Evolutionary conservation across 2,329 filamentous ascomycete species (phyloP).

Genomic region (Fulvia fulva): DNA sequence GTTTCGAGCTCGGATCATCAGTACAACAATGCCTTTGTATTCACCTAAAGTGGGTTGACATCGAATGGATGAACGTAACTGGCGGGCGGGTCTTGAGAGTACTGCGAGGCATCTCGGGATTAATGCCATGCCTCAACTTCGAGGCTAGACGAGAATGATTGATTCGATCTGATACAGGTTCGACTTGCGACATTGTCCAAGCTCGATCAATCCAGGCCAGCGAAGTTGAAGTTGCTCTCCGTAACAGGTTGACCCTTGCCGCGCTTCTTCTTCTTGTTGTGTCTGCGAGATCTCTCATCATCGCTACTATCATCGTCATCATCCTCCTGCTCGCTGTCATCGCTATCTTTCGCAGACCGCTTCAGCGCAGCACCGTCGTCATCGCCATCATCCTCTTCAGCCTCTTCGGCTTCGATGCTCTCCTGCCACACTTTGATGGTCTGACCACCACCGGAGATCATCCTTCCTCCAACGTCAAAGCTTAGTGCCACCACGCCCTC

Average conservation of each 20-base stretch:
- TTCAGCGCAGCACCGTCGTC: conserved; percentile 41
- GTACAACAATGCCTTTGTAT: not conserved
- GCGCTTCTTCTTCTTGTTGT: conserved; percentile 42
- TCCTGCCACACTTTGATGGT: conserved; percentile 89
- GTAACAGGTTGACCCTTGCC: conserved; percentile 29
- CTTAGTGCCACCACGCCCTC: conserved; percentile 78
- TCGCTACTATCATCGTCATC: conserved; percentile 39
- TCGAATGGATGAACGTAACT: too few relatives aligned
- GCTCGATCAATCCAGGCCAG: conserved; percentile 29
- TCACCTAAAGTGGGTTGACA: not conserved
- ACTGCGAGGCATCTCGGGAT: too few relatives aligned
- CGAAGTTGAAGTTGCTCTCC: conserved; percentile 26
- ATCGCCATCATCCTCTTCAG: conserved; percentile 38
- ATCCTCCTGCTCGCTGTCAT: conserved; percentile 42
- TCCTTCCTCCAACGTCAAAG: conserved; percentile 78
- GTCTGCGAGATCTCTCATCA: conserved; percentile 42
- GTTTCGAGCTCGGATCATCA: too few relatives aligned
- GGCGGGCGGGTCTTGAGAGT: too few relatives aligned
- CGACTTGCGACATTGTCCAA: not conserved
- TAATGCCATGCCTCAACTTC: not conserved
- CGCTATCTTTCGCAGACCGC: conserved; percentile 43
- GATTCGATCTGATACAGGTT: not conserved
- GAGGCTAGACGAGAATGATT: not conserved
- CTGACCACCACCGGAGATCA: conserved; percentile 85
- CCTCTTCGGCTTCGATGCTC: conserved; percentile 53